Conservation (phyloP, 108 stramenopile genomes). For the Cyclotella kingstonii region DNA sequence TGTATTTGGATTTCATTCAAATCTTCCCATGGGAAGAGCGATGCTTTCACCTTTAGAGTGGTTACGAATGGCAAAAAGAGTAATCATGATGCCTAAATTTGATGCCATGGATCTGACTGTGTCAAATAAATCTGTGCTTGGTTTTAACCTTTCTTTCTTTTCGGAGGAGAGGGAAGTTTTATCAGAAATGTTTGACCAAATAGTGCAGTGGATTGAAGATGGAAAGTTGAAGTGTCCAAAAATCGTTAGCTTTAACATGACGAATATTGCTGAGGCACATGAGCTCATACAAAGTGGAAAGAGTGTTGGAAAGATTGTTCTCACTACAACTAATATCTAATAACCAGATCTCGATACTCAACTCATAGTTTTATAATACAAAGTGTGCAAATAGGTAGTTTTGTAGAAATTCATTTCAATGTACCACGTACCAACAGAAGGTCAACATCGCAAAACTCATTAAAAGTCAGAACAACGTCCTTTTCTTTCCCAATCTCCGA, state of each 20-base stretch:
- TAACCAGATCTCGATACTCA: too few relatives aligned
- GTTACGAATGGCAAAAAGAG: conserved; percentile 69
- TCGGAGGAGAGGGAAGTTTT: conserved; percentile 74
- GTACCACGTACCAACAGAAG: not conserved
- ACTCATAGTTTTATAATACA: too few relatives aligned
- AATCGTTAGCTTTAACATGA: conserved; percentile 62
- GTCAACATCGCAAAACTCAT: not conserved
- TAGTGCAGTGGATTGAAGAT: conserved; percentile 58
- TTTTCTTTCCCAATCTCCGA: conserved; percentile 98
- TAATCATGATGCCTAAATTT: conserved; percentile 75
- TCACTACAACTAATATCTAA: conserved; percentile 45
- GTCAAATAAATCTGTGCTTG: conserved; percentile 67
- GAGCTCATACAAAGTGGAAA: conserved; percentile 76
- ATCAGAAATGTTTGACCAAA: conserved; percentile 69
- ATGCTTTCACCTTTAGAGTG: conserved; percentile 75
- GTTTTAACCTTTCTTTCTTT: conserved; percentile 90
- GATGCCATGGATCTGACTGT: conserved; percentile 83
- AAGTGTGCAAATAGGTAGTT: too few relatives aligned
- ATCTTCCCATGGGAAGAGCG: conserved; percentile 71
- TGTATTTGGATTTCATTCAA: conserved; percentile 89
- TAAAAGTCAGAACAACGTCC: conserved; percentile 95
- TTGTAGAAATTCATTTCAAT: too few relatives aligned
- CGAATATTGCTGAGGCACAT: conserved; percentile 68
- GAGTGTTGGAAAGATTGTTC: conserved; percentile 82
- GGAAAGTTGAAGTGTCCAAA: conserved; percentile 54